A percentile compares a stretch with the other conserved stretches of the same genome.
Conservation (phyloP, 805 yeast genomes). For the Saccharomycopsis lassenensis region DNA sequence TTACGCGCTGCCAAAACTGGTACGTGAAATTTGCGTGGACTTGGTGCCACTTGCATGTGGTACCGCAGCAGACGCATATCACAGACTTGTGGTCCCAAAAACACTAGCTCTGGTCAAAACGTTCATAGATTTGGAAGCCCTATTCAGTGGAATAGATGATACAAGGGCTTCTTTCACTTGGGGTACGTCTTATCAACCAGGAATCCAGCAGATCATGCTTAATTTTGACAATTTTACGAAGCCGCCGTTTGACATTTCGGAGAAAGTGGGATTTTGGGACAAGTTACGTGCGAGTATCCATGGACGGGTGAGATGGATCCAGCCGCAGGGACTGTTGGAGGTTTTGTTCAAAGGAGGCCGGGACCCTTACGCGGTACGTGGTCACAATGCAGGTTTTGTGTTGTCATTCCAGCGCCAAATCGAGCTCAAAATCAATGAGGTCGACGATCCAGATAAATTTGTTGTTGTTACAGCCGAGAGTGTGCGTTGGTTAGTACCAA, state of each 20-base stretch:
- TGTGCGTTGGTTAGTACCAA: conserved; percentile 65
- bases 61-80: conserved; percentile 31
- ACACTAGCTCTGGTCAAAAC: conserved; percentile 69
- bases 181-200: conserved; percentile 81
- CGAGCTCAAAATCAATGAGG: conserved; percentile 46
- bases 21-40: conserved; percentile 54
- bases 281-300: conserved; percentile 68
- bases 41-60: conserved; percentile 38
- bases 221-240: conserved; percentile 77
- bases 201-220: conserved; percentile 67
- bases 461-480: conserved; percentile 51
- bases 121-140: conserved; percentile 50
- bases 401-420: conserved; percentile 61
- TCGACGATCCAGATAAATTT: conserved; percentile 59
- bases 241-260: conserved; percentile 82
- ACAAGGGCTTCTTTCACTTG: too few species aligned
- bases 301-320: conserved; percentile 48
- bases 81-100: conserved; percentile 56
- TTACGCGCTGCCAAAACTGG: conserved; percentile 35
- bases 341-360: conserved; percentile 63
- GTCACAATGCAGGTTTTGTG: conserved; percentile 63
- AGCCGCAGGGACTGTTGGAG: conserved; percentile 41
- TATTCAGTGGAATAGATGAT: too few species aligned
- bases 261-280: conserved; percentile 88
- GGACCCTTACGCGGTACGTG: conserved; percentile 67